phyloP scores from a whole-genome alignment of 192 early-diverging fungal species.

The Ambispora gerdemannii region DNA sequence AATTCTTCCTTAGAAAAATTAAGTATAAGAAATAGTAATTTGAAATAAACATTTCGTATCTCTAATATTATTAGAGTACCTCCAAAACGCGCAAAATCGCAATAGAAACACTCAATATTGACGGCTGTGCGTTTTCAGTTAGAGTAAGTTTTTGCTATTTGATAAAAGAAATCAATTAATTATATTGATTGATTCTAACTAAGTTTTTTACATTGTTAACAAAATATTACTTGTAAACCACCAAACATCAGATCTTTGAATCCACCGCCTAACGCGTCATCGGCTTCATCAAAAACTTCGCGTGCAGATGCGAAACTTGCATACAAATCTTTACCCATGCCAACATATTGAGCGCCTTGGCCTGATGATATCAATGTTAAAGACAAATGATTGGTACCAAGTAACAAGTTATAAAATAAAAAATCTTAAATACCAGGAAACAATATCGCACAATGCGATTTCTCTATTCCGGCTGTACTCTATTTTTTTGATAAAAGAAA shows the following conservation, averaged over 20 bases:
- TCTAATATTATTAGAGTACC: constrained; percentile 30
- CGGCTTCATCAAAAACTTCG: constrained; percentile 85
- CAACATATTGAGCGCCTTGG: constrained; percentile 81
- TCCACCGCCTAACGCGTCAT: constrained; percentile 71
- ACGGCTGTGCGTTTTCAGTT: constrained; percentile 84
- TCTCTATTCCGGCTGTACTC: constrained; percentile 14
- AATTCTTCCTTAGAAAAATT: constrained; percentile 50
- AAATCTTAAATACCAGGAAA: constrained; percentile 22
- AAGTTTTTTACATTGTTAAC: too few relatives aligned
- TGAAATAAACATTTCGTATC: neutral
- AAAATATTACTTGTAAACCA: constrained; percentile 72
- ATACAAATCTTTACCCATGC: constrained; percentile 92
- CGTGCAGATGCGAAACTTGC: constrained; percentile 68
- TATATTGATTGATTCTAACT: too few relatives aligned
- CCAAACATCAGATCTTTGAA: constrained; percentile 83
- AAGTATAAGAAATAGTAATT: constrained; percentile 3
- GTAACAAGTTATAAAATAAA: neutral
- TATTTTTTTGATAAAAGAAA: neutral
- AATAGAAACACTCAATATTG: constrained; percentile 87
- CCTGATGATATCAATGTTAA: constrained; percentile 34
- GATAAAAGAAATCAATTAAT: too few relatives aligned
- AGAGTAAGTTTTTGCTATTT: constrained; percentile 50
- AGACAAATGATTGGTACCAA: neutral
- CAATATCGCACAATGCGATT: constrained; percentile 22
- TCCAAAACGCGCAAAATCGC: constrained; percentile 83